phyloP scores from a whole-genome alignment of 2,329 filamentous ascomycete genomes.

The Pseudonectria buxi region DNA sequence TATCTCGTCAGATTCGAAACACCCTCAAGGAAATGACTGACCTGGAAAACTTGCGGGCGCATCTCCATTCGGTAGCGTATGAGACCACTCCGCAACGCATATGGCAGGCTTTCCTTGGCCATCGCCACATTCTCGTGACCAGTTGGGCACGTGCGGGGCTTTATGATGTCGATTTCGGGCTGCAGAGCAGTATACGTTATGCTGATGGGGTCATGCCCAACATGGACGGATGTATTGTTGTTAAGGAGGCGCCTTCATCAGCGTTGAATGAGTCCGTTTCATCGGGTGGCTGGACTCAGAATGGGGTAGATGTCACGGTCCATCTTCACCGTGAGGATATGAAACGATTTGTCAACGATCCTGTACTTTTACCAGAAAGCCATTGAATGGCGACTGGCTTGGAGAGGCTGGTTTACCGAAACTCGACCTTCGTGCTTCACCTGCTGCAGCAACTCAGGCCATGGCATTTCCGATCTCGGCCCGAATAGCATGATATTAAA shows the following conservation, averaged over 20 bases:
- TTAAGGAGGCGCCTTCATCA: constrained; percentile 17
- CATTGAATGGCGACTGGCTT: too few species aligned
- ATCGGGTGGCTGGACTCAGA: constrained; percentile 20
- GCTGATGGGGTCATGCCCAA: constrained; percentile 18
- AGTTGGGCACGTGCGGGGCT: constrained; percentile 20
- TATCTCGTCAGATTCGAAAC: constrained; percentile 9
- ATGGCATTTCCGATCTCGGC: too few species aligned
- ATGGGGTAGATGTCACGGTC: constrained; percentile 17
- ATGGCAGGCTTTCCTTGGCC: constrained; percentile 22
- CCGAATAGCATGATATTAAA: too few species aligned
- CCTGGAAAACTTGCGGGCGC: constrained; percentile 4
- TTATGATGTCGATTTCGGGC: constrained; percentile 20
- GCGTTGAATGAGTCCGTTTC: neutral
- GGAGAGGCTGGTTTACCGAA: too few species aligned
- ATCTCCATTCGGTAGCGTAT: constrained; percentile 14
- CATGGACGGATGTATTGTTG: constrained; percentile 16
- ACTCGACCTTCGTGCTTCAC: too few species aligned
- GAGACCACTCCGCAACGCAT: constrained; percentile 20
- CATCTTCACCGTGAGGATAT: constrained; percentile 12
- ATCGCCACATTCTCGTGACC: constrained; percentile 18
- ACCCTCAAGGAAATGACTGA: constrained; percentile 8
- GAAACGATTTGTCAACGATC: constrained; percentile 10
- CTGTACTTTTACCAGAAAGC: constrained; percentile 11
- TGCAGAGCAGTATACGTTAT: constrained; percentile 9
- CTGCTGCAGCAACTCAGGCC: too few species aligned